These are phyloP conservation scores for Alternaria tenuissima DNA, from an alignment of 2,329 filamentous ascomycete genomes.

Conservation along the genomic window DNA sequence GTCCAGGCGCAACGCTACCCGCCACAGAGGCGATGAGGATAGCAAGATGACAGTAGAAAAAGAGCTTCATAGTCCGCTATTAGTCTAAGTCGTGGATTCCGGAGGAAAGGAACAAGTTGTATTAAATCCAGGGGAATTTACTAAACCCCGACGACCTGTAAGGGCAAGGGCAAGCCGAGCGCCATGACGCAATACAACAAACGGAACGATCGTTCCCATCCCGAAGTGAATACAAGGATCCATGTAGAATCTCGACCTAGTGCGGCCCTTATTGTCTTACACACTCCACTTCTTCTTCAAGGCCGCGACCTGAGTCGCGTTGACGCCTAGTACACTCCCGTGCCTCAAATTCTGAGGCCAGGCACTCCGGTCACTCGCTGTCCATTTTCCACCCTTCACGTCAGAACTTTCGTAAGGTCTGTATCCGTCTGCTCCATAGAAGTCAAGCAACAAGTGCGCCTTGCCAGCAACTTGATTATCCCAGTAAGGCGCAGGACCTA, in stretches of 20 bases:
- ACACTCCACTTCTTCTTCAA: conserved; percentile 43
- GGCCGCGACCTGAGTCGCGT: conserved; percentile 49
- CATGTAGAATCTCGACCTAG: background rate
- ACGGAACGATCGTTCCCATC: background rate
- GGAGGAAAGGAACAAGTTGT: background rate
- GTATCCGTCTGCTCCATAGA: conserved; percentile 56
- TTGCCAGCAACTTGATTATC: conserved; percentile 44
- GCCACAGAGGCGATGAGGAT: background rate
- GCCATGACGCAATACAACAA: background rate
- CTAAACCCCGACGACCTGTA: background rate
- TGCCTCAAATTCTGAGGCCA: conserved; percentile 62
- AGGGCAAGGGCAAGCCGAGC: background rate
- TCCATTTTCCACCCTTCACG: conserved; percentile 59
- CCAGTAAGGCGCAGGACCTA: conserved; percentile 42
- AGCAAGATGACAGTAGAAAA: background rate
- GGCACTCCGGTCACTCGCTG: conserved; percentile 50
- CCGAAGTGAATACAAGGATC: background rate
- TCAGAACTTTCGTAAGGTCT: conserved; percentile 58
- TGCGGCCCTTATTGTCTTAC: background rate
- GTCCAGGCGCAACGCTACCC: background rate
- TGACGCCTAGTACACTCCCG: conserved; percentile 48
- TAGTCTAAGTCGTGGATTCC: background rate
- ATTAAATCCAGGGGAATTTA: background rate
- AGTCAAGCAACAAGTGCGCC: conserved; percentile 58
- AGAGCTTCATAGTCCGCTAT: background rate